phyloP scores from a whole-genome alignment of 2,329 filamentous ascomycete species.

The Aspergillus transmontanensis region DNA sequence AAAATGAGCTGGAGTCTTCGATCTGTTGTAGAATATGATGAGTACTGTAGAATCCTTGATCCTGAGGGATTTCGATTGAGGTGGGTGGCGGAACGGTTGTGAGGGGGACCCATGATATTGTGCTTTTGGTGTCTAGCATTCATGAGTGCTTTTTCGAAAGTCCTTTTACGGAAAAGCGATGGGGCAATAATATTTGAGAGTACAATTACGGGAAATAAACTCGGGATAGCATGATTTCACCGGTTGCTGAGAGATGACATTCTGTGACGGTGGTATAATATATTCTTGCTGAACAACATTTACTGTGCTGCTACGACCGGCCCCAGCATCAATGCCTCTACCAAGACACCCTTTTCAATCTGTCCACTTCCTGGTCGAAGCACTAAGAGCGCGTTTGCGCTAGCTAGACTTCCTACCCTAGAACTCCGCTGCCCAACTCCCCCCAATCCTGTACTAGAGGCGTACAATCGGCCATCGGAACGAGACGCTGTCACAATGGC shows the following conservation, averaged over 20 bases:
- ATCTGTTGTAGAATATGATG: background rate
- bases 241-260: conserved; percentile 36
- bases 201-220: background rate
- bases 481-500: conserved; percentile 67
- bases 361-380: conserved; percentile 52
- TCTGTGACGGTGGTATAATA: conserved; percentile 19
- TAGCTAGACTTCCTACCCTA: conserved; percentile 81
- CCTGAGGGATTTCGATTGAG: background rate
- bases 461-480: conserved; percentile 68
- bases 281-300: background rate
- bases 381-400: conserved; percentile 83
- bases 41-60: background rate
- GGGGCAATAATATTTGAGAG: background rate
- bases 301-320: conserved; percentile 36
- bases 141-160: background rate
- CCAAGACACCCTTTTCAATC: conserved; percentile 68
- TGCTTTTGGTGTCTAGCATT: background rate
- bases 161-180: background rate
- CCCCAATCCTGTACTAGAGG: conserved; percentile 75
- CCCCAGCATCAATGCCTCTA: conserved; percentile 81
- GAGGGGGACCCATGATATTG: background rate
- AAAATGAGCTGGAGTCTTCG: background rate
- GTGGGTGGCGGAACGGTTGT: background rate
- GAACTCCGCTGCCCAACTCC: conserved; percentile 74
- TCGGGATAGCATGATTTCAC: background rate